A percentile compares a stretch with the other conserved stretches of the same genome.
phyloP scores from a whole-genome alignment of 192 early-diverging fungal species.

The Umbelopsis ramanniana region DNA sequence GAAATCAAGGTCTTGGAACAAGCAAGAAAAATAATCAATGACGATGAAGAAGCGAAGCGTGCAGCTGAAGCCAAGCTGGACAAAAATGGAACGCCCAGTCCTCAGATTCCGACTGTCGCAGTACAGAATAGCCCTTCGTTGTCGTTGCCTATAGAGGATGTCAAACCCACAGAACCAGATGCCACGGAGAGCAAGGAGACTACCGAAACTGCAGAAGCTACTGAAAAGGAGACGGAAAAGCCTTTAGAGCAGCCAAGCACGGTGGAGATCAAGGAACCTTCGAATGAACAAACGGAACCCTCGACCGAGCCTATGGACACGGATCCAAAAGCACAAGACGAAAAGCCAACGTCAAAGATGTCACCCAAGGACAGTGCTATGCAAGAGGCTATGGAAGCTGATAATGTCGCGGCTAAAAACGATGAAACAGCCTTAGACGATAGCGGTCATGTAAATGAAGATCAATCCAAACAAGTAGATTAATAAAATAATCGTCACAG shows the following conservation, averaged over 20 bases:
- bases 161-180: neutral
- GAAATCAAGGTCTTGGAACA: constrained; percentile 31
- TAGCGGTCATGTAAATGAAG: neutral
- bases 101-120: too few species aligned
- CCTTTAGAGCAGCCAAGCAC: neutral
- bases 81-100: neutral
- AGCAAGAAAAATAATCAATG: constrained; percentile 24
- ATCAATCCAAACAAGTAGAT: neutral
- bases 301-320: neutral
- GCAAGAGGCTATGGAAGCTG: neutral
- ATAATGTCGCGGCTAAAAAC: neutral
- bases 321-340: neutral
- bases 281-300: neutral
- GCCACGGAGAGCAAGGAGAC: too few species aligned
- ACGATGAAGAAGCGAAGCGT: constrained; percentile 17
- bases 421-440: too few species aligned
- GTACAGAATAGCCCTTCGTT: too few species aligned
- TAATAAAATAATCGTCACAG: neutral
- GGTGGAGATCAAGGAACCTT: neutral
- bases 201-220: neutral
- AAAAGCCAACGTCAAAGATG: neutral
- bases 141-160: neutral
- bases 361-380: neutral
- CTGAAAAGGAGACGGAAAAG: neutral
- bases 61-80: neutral